phyloP scores from a whole-genome alignment of 169 alveolate species.

The Plasmodium ovale region DNA sequence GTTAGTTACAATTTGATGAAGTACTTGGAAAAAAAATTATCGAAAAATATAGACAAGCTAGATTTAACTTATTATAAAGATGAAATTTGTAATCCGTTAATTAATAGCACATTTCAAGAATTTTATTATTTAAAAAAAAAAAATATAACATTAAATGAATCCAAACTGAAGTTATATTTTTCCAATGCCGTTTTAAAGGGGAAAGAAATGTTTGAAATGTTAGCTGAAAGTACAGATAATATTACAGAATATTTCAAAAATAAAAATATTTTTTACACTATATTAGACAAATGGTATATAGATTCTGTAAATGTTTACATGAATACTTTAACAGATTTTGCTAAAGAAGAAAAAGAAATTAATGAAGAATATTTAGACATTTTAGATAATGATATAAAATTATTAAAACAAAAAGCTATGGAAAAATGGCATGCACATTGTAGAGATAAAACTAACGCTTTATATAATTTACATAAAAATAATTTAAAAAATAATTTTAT shows the following conservation, averaged over 20 bases:
- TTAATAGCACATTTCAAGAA: conserved; percentile 73
- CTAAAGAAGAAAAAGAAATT: conserved; percentile 75
- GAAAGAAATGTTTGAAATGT: conserved; percentile 66
- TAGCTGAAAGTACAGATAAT: conserved; percentile 70
- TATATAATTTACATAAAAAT: conserved; percentile 69
- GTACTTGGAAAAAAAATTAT: conserved; percentile 70
- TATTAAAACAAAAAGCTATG: conserved; percentile 55
- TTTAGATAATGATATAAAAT: conserved; percentile 52
- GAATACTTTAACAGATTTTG: conserved; percentile 55
- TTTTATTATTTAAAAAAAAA: conserved; percentile 71
- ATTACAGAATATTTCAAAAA: conserved; percentile 75
- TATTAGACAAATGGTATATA: conserved; percentile 71
- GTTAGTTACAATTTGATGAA: conserved; percentile 75
- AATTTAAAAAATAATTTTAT: conserved; percentile 63
- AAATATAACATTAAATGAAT: conserved; percentile 67
- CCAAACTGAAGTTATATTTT: conserved; percentile 40
- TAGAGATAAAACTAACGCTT: conserved; percentile 69
- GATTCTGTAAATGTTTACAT: conserved; percentile 67
- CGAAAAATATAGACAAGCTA: conserved; percentile 69
- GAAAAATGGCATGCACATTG: conserved; percentile 77
- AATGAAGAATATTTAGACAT: conserved; percentile 41
- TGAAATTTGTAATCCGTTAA: conserved; percentile 68
- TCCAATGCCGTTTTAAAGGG: conserved; percentile 72
- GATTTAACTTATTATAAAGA: conserved; percentile 72
- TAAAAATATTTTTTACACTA: conserved; percentile 60